Base-by-base conservation (phyloP, 139 green algal species). In the Mesotaenium endlicherianum region DNA sequence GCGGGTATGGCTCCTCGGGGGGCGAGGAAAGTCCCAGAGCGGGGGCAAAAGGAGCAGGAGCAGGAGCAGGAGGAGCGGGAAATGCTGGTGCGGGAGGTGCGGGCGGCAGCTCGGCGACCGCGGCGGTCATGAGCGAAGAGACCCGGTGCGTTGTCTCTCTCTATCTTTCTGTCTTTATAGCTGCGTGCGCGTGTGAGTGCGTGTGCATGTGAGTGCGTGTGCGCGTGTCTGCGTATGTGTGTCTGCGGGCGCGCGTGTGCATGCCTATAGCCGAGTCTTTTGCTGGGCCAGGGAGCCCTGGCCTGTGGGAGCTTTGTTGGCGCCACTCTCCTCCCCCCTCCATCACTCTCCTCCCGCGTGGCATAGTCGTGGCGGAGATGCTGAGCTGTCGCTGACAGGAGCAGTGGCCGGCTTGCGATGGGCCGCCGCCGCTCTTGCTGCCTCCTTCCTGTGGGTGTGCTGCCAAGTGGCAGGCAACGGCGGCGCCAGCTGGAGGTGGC, bases 401-500 rank as follows among this genome's bases (percentile, higher is more conserved):
- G n/a, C n/a, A n/a, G n/a, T n/a, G n/a, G n/a, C n/a, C n/a, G n/a
- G n/a, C n/a, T n/a, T n/a, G n/a, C n/a, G n/a, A n/a, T n/a, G n/a
- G n/a, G n/a, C n/a, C n/a, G n/a, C n/a, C n/a, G n/a, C n/a, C n/a
- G n/a, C n/a, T n/a, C n/a, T n/a, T n/a, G n/a, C n/a, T n/a, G n/a
- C n/a, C n/a, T n/a, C n/a, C n/a, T n/a, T n/a, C n/a, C n/a, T n/a
- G n/a, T n/a, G n/a, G n/a, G n/a, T n/a, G n/a, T n/a, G n/a, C n/a
- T n/a, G n/a, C n/a, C n/a, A n/a, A n/a, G 60, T 43, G 5, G 31
- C 80, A 88, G 82, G 74, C 49, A 60, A 2, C 34, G 36, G 75
- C 82, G 60, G 59, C 59, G 82, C 30, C 31, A 85, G 49, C 43
- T 88, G 30, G 82, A 88, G 20, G 20, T 84, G 36, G 75, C 82